phyloP scores from a whole-genome alignment of 2,329 filamentous ascomycete species.

The Cytospora schulzeri region DNA sequence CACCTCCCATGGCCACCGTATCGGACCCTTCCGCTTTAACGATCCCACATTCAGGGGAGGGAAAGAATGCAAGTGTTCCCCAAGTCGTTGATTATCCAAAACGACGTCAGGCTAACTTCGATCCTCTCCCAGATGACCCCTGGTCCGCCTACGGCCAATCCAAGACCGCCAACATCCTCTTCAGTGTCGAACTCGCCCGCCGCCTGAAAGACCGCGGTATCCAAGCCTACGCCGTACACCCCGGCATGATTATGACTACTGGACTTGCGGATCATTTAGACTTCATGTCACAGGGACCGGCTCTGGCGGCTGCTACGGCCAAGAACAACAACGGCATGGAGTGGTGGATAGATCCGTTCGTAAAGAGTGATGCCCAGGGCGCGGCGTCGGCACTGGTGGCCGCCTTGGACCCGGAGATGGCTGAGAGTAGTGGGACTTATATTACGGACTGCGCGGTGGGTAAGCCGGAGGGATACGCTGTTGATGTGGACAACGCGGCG shows the following conservation, averaged over 20 bases:
- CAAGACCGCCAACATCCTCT: slow-evolving; percentile 37
- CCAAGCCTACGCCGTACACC: slow-evolving; percentile 16
- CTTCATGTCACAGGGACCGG: background rate
- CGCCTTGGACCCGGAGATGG: slow-evolving; percentile 15
- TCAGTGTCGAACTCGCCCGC: slow-evolving; percentile 31
- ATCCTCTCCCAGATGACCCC: slow-evolving; percentile 2
- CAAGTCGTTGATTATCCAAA: no score
- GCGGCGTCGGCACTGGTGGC: slow-evolving; percentile 32
- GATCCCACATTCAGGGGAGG: slow-evolving; percentile 32
- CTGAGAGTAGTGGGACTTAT: slow-evolving; percentile 3
- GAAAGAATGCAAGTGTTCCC: slow-evolving; percentile 10
- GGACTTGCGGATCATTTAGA: slow-evolving; percentile 6
- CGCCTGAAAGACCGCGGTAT: slow-evolving; percentile 21
- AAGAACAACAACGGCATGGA: slow-evolving; percentile 8
- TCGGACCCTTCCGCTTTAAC: slow-evolving; percentile 37
- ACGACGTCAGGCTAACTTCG: slow-evolving; percentile 15
- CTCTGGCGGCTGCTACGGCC: background rate
- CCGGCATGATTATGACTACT: slow-evolving; percentile 8
- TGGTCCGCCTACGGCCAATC: slow-evolving; percentile 35
- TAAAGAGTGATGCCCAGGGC: slow-evolving; percentile 31
- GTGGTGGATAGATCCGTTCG: slow-evolving; percentile 1
- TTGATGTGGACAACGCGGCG: slow-evolving; percentile 40
- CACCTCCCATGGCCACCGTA: slow-evolving; percentile 39
- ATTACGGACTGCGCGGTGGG: slow-evolving; percentile 9
- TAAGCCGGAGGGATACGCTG: background rate